phyloP scores from a whole-genome alignment of 2,329 filamentous ascomycete genomes.

The Triangularia setosa region DNA sequence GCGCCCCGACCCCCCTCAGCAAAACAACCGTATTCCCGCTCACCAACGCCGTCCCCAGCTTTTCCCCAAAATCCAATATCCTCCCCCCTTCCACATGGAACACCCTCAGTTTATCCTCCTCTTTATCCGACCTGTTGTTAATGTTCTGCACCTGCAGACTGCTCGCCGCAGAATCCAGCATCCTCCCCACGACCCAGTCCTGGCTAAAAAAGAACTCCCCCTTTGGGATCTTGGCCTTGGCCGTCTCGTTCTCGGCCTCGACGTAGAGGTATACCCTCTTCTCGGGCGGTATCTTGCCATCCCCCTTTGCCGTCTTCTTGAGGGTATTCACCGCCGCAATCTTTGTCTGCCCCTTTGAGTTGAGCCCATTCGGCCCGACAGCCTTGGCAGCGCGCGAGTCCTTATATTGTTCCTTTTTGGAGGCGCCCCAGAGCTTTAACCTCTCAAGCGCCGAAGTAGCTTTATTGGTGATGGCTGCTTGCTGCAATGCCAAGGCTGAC shows the following conservation, averaged over 20 bases:
- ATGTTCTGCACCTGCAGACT: constrained; percentile 76
- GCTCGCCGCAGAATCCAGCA: constrained; percentile 74
- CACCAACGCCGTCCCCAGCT: constrained; percentile 67
- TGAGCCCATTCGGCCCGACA: constrained; percentile 59
- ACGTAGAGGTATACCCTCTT: constrained; percentile 89
- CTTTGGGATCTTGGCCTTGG: constrained; percentile 76
- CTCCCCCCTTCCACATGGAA: constrained; percentile 92
- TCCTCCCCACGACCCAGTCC: constrained; percentile 85
- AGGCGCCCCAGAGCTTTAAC: constrained; percentile 74
- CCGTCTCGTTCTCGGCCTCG: constrained; percentile 83
- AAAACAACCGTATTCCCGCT: constrained; percentile 90
- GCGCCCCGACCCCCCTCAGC: constrained; percentile 77
- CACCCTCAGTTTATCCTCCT: constrained; percentile 76
- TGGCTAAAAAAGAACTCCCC: constrained; percentile 76
- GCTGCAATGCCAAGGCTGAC: constrained; percentile 32
- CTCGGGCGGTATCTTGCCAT: constrained; percentile 72
- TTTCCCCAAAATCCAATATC: constrained; percentile 82
- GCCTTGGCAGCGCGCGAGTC: constrained; percentile 49
- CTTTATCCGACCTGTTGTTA: constrained; percentile 72
- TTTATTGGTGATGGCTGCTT: constrained; percentile 54
- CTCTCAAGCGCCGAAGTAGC: constrained; percentile 71
- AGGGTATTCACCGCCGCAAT: constrained; percentile 69
- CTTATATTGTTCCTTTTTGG: constrained; percentile 65
- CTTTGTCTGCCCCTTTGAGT: constrained; percentile 59
- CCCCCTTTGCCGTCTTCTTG: constrained; percentile 86